Base-by-base conservation (phyloP, 2,329 filamentous ascomycete species). In the Xylariaceae sp. region DNA sequence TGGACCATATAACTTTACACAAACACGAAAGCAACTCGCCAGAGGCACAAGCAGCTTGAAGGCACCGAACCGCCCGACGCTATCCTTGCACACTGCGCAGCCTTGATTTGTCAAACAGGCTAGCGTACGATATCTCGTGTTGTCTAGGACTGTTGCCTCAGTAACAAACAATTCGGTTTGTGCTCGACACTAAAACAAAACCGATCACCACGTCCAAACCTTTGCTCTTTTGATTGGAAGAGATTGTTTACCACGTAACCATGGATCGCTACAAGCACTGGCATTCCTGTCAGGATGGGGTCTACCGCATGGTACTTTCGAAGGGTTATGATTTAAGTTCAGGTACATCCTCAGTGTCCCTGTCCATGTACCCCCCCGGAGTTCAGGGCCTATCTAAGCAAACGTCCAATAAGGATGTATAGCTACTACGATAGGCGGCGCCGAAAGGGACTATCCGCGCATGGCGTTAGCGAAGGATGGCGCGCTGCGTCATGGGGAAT, bases 271-370 rank as follows among this genome's bases (percentile, higher is more conserved):
- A 2, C 26, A 37, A 30, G 26, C n/a, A 34, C 29, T 37, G 5
- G 19, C 30, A 44, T 46, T 27, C 40, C 27, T 3, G 32, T n/a
- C 46, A 29, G 19, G 42, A 32, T 27, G 26, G 26, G 41, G 39
- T 52, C 19, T 47, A 43, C 45, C 50, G 31, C n/a, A 30, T 0
- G 5, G n/a, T 57, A 55, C 53, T 51, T 48, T 7, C 42, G 26
- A 27, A 31, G 31, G 26, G 26, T 31, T 46, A 47, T 42, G n/a
- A 19, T 12, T n/a, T n/a, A 55, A 30, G 55, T 60, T 40, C 4
- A 50, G 50, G 45, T 60, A 60, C 58, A 51, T 58, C 29, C 12
- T 35, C 29, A 37, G 32, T 42, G 31, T 47, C 31, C 3, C 30
- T 19, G 31, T 8, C 3, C 12, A 56, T 49, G 58, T 58, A 58